Conservation (phyloP, 2,329 filamentous ascomycete genomes). For the Fusarium newnesense region DNA sequence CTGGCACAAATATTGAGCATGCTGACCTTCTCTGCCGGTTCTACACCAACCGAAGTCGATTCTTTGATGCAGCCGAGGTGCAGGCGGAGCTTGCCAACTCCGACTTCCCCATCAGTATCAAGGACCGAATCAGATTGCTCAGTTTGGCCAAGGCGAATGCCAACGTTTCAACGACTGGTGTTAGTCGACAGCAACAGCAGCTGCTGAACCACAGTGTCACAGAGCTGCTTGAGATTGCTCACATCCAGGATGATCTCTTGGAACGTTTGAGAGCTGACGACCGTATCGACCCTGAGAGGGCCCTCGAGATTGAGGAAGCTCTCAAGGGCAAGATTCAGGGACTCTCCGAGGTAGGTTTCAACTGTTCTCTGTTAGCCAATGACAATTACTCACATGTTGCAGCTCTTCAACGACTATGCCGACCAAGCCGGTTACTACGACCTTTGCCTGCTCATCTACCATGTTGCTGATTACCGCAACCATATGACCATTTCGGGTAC, state of each 20-base stretch:
- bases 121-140: constrained; percentile 87
- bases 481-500: constrained; percentile 83
- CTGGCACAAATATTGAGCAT: constrained; percentile 76
- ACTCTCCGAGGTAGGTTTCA: constrained; percentile 75
- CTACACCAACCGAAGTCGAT: constrained; percentile 85
- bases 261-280: constrained; percentile 79
- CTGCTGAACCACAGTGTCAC: constrained; percentile 85
- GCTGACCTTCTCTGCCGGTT: constrained; percentile 94
- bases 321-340: constrained; percentile 83
- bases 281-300: constrained; percentile 72
- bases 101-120: constrained; percentile 81
- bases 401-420: constrained; percentile 94
- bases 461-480: constrained; percentile 90
- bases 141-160: constrained; percentile 93
- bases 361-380: too few species aligned
- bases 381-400: constrained; percentile 34
- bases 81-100: constrained; percentile 86
- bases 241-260: constrained; percentile 92
- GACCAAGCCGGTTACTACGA: constrained; percentile 95
- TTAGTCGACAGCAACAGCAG: constrained; percentile 84
- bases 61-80: constrained; percentile 87
- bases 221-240: constrained; percentile 89
- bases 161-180: constrained; percentile 80
- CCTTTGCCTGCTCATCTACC: constrained; percentile 91
- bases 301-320: constrained; percentile 70